Conservation (phyloP, 2,329 filamentous ascomycete genomes). For the Fusarium anguioides region DNA sequence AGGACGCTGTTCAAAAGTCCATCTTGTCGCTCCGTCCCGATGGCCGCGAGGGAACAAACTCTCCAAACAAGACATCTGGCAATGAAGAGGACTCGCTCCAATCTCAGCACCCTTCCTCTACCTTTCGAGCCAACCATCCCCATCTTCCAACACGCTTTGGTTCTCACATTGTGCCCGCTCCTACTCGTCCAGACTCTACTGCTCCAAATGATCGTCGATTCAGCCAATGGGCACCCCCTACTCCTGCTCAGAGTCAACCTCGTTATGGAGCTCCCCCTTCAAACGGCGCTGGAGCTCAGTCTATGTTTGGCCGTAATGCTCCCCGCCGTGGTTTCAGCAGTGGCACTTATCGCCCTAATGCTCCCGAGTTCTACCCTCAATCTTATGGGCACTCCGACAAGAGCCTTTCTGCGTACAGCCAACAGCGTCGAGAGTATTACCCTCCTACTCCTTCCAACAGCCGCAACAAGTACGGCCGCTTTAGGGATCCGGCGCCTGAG, state of each 20-base stretch:
- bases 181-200: slow-evolving; percentile 45
- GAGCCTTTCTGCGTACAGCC: slow-evolving; percentile 25
- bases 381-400: slow-evolving; percentile 39
- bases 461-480: slow-evolving; percentile 47
- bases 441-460: slow-evolving; percentile 48
- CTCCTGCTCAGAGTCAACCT: slow-evolving; percentile 31
- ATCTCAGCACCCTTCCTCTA: slow-evolving; percentile 38
- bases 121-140: slow-evolving; percentile 43
- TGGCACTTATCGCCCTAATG: slow-evolving; percentile 48
- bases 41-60: slow-evolving; percentile 8
- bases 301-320: slow-evolving; percentile 35
- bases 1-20: slow-evolving; percentile 42
- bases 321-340: slow-evolving; percentile 48
- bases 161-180: slow-evolving; percentile 45
- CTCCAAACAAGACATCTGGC: slow-evolving; percentile 32
- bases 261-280: slow-evolving; percentile 29
- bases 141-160: slow-evolving; percentile 48
- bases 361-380: slow-evolving; percentile 50
- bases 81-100: slow-evolving; percentile 29
- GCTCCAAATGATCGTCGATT: slow-evolving; percentile 43
- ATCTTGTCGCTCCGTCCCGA: slow-evolving; percentile 45
- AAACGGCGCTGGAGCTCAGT: slow-evolving; percentile 15
- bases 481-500: slow-evolving; percentile 44
- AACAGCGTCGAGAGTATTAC: slow-evolving; percentile 42
- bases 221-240: slow-evolving; percentile 38